Percentiles rank a stretch among this genome's conserved stretches.
Conservation (phyloP, 164 flowering plant species). For the Taxillus chinensis region DNA sequence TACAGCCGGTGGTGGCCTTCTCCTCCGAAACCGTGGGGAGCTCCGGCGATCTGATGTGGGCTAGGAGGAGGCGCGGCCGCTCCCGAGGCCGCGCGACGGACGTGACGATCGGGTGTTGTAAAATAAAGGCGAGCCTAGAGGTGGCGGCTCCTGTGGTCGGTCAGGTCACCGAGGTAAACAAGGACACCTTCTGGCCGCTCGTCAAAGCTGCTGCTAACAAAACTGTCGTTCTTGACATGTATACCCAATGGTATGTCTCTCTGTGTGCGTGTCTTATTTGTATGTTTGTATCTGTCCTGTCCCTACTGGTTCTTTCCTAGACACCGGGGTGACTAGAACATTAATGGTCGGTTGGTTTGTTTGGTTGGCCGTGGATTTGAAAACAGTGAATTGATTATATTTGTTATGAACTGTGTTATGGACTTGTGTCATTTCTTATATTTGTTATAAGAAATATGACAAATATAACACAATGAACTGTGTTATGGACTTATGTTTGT, state of each 20-base stretch:
- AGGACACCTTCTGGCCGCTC: slow-evolving; percentile 40
- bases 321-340: no score
- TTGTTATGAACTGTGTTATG: no score
- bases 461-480: no score
- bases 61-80: neutral
- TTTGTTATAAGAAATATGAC: no score
- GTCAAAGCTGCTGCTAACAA: slow-evolving; percentile 25
- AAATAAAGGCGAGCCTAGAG: slow-evolving; percentile 21
- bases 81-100: neutral
- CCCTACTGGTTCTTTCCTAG: no score
- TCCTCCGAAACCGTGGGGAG: neutral
- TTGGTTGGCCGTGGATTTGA: no score
- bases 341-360: no score
- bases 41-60: neutral
- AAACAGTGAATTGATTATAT: no score
- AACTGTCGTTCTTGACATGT: slow-evolving; percentile 35
- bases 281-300: no score
- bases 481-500: no score
- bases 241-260: slow-evolving; percentile 25
- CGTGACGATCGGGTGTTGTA: neutral
- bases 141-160: slow-evolving; percentile 23
- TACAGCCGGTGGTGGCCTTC: neutral
- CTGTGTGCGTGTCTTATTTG: no score
- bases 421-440: no score
- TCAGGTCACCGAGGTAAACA: slow-evolving; percentile 31